Base-by-base conservation (phyloP, 305 asterid genomes). In the Fraxinus angustifolia region DNA sequence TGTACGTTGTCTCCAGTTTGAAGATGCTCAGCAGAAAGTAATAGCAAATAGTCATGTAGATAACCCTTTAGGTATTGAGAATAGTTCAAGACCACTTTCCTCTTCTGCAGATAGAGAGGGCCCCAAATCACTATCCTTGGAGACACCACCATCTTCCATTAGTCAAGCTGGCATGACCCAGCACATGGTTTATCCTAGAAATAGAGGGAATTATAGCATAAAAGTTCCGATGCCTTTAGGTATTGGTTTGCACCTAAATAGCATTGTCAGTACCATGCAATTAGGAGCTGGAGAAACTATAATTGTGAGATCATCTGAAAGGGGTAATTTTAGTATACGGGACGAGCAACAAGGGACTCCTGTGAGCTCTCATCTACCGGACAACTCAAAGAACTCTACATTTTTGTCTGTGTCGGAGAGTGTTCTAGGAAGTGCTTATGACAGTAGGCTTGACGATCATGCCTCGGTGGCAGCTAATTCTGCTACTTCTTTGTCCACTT, bases 191-290 rank as follows among this genome's bases (percentile, higher is more conserved):
- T 79, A 84, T 78, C 83, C 91, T 80, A 86, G 65, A 80, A 83
- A 84, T 72, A 83, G 71, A 80, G 87, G 83, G 84, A 85, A 77
- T 56, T 56, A 31, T 76, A 75, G 26, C 45, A 30, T 76, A 48
- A 80, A 82, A 81, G 78, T 80, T 82, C 88, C 91, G 83, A 93
- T 85, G 87, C 92, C 90, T 50, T 88, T 92, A 53, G 93, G 93
- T 76, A 86, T 90, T 79, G 98, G 96, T 83, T 90, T 92, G 89
- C 96, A 94, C 85, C 89, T 94, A 79, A 94, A 91, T 78, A 94
- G 97, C 82, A 83, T 94, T 80, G 85, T 90, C 85, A 90, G 81
- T 82, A 78, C 90, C 74, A 88, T 83, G 79, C 90, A 80, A 82
- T 74, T 84, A 36, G 92, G 88, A 78, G 78, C 90, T 82, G 89